Conservation (phyloP, 2,329 filamentous ascomycete genomes). For the Ophiocordyceps camponoti-floridani region DNA sequence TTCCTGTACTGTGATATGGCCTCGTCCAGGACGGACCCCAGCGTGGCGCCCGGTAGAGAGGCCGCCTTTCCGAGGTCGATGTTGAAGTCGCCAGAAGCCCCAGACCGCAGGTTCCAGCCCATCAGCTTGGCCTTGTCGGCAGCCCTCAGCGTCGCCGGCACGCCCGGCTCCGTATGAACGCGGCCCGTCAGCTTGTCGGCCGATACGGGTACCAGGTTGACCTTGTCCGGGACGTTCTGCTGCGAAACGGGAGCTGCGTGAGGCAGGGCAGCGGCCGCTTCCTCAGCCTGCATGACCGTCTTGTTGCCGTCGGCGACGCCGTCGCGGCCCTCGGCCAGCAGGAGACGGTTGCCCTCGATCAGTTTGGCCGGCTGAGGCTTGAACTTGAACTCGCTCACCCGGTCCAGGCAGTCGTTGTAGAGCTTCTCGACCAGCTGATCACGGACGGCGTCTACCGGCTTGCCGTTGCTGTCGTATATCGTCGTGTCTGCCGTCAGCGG, state of each 20-base stretch:
- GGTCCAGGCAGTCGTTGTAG: conserved; percentile 87
- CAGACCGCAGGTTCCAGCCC: conserved; percentile 62
- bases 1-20: conserved; percentile 77
- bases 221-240: conserved; percentile 31
- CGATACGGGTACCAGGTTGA: conserved; percentile 43
- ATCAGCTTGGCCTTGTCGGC: conserved; percentile 61
- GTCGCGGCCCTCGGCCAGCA: conserved; percentile 73
- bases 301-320: conserved; percentile 49
- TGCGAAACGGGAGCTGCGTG: conserved; percentile 34
- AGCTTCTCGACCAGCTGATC: conserved; percentile 78
- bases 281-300: conserved; percentile 54
- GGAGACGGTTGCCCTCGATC: conserved; percentile 63
- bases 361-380: conserved; percentile 52
- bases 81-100: conserved; percentile 43
- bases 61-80: conserved; percentile 54
- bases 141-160: conserved; percentile 51
- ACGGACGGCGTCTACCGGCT: conserved; percentile 56
- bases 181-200: conserved; percentile 54
- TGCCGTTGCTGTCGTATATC: conserved; percentile 72
- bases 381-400: conserved; percentile 79
- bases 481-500: conserved; percentile 63
- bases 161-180: conserved; percentile 52
- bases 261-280: conserved; percentile 43
- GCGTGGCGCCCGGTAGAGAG: conserved; percentile 46
- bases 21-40: conserved; percentile 83